These are phyloP conservation scores for Boletus coccyginus DNA, from an alignment of 768 basidiomycete genomes.

Conservation along the genomic window DNA sequence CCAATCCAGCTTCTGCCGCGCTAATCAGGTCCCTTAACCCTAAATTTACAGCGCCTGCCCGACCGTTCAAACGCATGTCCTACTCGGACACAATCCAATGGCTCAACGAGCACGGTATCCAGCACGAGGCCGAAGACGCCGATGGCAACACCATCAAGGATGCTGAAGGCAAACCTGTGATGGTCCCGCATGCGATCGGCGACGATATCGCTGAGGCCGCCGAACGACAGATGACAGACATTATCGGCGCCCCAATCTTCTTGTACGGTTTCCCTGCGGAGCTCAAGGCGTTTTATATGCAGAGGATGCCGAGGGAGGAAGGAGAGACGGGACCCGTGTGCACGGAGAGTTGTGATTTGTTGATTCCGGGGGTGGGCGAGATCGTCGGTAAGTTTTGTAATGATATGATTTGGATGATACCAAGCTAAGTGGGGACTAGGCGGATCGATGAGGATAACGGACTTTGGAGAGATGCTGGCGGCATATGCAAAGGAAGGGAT, in stretches of 20 bases:
- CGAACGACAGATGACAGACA: constrained; percentile 97
- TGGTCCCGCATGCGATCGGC: constrained; percentile 75
- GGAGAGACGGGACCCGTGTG: constrained; percentile 52
- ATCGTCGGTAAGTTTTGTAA: constrained; percentile 73
- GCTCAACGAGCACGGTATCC: too few species aligned
- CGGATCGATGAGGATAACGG: constrained; percentile 88
- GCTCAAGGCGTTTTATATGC: constrained; percentile 98
- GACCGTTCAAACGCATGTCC: too few species aligned
- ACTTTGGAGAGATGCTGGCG: constrained; percentile 80
- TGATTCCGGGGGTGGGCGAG: constrained; percentile 99
- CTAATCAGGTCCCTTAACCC: too few species aligned
- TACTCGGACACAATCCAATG: too few species aligned
- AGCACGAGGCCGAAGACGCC: constrained; percentile 77
- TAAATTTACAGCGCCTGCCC: too few species aligned
- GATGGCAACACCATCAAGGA: constrained; percentile 57
- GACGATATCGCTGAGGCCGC: constrained; percentile 99
- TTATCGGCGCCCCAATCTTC: constrained; percentile 89
- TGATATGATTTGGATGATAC: background rate
- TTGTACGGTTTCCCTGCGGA: constrained; percentile 91
- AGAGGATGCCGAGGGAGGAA: constrained; percentile 59
- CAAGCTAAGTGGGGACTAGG: constrained; percentile 36
- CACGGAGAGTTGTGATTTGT: constrained; percentile 94
- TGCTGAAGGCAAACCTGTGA: constrained; percentile 42
- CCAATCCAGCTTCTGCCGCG: constrained; percentile 65
- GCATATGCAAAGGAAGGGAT: constrained; percentile 93